Conservation (phyloP, 2,329 filamentous ascomycete genomes). For the Gnomoniopsis smithogilvyi region DNA sequence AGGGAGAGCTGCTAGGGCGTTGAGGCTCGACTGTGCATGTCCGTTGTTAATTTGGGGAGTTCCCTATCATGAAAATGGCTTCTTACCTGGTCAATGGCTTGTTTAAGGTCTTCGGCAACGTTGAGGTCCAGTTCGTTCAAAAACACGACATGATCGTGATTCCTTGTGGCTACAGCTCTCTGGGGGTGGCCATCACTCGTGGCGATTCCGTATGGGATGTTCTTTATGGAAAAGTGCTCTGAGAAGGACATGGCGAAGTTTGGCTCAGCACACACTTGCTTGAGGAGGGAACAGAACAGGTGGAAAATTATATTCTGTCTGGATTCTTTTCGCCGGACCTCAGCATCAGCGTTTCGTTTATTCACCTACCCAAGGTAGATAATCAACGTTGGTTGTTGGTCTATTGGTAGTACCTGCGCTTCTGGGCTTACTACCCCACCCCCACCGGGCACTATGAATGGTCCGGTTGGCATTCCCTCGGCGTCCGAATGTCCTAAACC, state of each 20-base stretch:
- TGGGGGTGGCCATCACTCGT: slow-evolving; percentile 33
- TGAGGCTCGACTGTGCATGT: slow-evolving; percentile 33
- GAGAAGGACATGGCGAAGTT: slow-evolving; percentile 16
- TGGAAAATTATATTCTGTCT: too few species aligned
- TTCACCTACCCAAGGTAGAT: too few species aligned
- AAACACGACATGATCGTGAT: slow-evolving; percentile 50
- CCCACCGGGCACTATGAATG: too few species aligned
- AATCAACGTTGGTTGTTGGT: too few species aligned
- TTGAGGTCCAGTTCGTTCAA: slow-evolving; percentile 38
- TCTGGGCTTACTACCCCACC: too few species aligned
- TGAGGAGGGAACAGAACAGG: neutral
- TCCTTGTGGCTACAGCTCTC: slow-evolving; percentile 46
- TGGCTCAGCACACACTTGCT: neutral
- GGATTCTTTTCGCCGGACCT: neutral
- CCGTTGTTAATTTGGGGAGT: slow-evolving; percentile 32
- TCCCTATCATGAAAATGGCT: slow-evolving; percentile 29
- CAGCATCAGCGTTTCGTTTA: too few species aligned
- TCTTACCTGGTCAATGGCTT: slow-evolving; percentile 45
- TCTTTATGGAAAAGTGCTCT: slow-evolving; percentile 48
- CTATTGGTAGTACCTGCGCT: too few species aligned
- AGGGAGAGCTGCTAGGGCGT: slow-evolving; percentile 22
- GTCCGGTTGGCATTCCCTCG: too few species aligned
- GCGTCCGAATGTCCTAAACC: too few species aligned
- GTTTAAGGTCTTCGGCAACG: slow-evolving; percentile 37
- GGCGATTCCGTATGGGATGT: slow-evolving; percentile 52